Evolutionary conservation across 306 rosid genomes (phyloP).

Genomic region (Lotus japonicus): DNA sequence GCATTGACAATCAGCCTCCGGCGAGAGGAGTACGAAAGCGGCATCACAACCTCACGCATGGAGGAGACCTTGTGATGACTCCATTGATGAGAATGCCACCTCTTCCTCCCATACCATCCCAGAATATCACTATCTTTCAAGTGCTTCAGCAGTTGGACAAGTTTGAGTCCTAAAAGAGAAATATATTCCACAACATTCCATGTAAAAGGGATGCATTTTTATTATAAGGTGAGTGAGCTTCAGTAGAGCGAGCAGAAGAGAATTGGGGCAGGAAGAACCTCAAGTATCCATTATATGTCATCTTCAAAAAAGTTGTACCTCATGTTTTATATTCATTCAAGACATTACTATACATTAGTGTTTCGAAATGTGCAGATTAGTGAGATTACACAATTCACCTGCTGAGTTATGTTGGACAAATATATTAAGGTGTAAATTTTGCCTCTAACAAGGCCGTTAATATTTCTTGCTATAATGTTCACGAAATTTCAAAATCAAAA

Average conservation of each 20-base stretch:
- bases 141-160: conserved; percentile 78
- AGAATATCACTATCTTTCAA: conserved; percentile 67
- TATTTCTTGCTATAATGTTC: not conserved
- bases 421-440: not conserved
- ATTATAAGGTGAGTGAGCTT: conserved; percentile 13
- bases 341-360: conserved; percentile 21
- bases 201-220: conserved; percentile 20
- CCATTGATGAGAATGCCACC: conserved; percentile 62
- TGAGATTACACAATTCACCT: not conserved
- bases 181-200: conserved; percentile 6
- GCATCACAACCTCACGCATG: conserved; percentile 74
- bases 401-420: not conserved
- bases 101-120: conserved; percentile 43
- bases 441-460: not conserved
- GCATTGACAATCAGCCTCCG: conserved; percentile 29
- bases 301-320: conserved; percentile 10
- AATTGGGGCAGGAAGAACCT: conserved; percentile 19
- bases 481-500: not conserved
- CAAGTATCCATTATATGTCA: not conserved
- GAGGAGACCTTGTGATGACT: conserved; percentile 46
- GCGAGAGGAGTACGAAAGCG: conserved; percentile 73
- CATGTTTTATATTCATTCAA: conserved; percentile 19
- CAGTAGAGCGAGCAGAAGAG: conserved; percentile 14
- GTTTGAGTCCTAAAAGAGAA: conserved; percentile 45
- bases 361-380: conserved; percentile 20